These are phyloP conservation scores for Citropsis articulata DNA, from an alignment of 345 rosid species.

Conservation along the genomic window DNA sequence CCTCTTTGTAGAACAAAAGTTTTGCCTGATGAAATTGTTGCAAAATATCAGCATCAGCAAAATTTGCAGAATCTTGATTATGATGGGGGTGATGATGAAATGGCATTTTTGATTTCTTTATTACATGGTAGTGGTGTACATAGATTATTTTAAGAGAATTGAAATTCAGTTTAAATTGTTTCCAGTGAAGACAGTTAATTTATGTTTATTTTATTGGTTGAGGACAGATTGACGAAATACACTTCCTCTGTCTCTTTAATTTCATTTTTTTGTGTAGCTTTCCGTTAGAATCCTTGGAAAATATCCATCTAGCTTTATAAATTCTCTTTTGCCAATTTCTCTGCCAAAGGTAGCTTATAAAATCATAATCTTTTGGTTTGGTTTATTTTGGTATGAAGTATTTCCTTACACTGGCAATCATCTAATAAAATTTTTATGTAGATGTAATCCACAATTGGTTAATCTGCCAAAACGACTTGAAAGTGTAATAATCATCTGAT, in stretches of 20 bases:
- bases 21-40: constrained; percentile 43
- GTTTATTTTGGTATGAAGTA: neutral
- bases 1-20: constrained; percentile 53
- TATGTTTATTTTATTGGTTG: neutral
- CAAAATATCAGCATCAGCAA: constrained; percentile 22
- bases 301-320: neutral
- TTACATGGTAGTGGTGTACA: constrained; percentile 35
- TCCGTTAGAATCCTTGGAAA: neutral
- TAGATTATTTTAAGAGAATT: constrained; percentile 5
- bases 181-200: neutral
- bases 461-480: neutral
- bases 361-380: neutral
- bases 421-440: too few species aligned
- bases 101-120: constrained; percentile 31
- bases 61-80: constrained; percentile 12
- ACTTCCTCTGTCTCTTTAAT: neutral
- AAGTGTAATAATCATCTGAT: neutral
- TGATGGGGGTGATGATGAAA: constrained; percentile 46
- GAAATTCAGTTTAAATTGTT: neutral
- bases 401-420: neutral
- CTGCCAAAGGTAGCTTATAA: neutral
- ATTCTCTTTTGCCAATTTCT: neutral
- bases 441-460: neutral
- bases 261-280: neutral
- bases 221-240: neutral